Base-by-base conservation (phyloP, 1,284 basidiomycete species). In the Moniliophthora roreri region DNA sequence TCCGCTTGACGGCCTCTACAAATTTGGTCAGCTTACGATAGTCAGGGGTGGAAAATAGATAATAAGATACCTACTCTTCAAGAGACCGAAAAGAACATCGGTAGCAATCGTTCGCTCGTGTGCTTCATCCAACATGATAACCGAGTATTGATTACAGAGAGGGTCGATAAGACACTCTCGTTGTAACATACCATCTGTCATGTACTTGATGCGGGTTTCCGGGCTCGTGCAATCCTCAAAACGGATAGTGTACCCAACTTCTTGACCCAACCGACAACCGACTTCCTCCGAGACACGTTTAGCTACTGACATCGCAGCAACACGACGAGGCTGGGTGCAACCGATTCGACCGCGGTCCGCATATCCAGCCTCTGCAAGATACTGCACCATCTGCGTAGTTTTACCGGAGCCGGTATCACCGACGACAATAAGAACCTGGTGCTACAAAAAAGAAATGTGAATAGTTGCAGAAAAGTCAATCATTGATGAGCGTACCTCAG, bases 101-200 rank as follows among this genome's bases (percentile, higher is more conserved):
- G 96, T 99, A 3, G 95, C 87, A 60, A 99, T 98, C 0, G 96
- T 98, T 48, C 96, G 85, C 71, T 99, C 97, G 73, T 99, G 96
- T 11, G 97, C 96, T 74, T 99, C 96, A 70, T 99, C 96, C 63
- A 99, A 78, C 91, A 99, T 98, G 70, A 99, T 81, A 50, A 98
- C 93, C 7, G 93, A 94, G 70, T 99, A 99, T 45, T 85, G 82
- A 51, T 85, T 89, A 66, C 94, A 88, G 60, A 98, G 87, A 4
- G 96, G 95, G 66, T 99, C 97, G 62, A 98, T 90, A 44, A 99
- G 76, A 64, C 91, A 94, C 77, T 99, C 96, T 74, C 96, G 84
- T 67, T 98, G 92, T 11, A 99, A 81, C 94, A 99, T 98, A 76
- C 96, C 97, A 67, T 99, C 96, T 59, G 97, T 99, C 97, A 99